These are phyloP conservation scores for Leishmania amazonensis DNA, from an alignment of 208 protist genomes.

Conservation along the genomic window DNA sequence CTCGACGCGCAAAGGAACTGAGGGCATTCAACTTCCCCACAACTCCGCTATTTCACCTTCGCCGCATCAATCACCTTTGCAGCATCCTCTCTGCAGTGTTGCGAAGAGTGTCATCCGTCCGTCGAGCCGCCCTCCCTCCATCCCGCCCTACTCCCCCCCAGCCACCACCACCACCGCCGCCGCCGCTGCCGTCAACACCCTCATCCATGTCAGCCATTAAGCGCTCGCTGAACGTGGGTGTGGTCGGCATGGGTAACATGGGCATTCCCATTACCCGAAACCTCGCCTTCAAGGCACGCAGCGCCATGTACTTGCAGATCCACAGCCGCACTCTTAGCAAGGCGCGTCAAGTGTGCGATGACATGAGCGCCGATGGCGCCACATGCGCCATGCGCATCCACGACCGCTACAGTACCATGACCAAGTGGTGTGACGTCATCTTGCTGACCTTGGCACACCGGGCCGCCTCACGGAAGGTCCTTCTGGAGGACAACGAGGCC, in stretches of 20 bases:
- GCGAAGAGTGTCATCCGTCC: background rate
- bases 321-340: slow-evolving; percentile 76
- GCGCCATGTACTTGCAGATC: slow-evolving; percentile 86
- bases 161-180: background rate
- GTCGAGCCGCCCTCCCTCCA: background rate
- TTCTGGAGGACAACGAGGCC: slow-evolving; percentile 69
- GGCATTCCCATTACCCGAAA: slow-evolving; percentile 84
- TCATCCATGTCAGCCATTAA: slow-evolving; percentile 51
- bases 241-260: slow-evolving; percentile 89
- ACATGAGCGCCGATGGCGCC: slow-evolving; percentile 80
- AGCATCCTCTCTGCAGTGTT: slow-evolving; percentile 4
- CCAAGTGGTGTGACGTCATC: slow-evolving; percentile 90
- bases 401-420: slow-evolving; percentile 77
- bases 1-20: background rate
- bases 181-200: background rate
- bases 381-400: slow-evolving; percentile 88
- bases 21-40: background rate
- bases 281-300: slow-evolving; percentile 87
- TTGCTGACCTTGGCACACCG: slow-evolving; percentile 61
- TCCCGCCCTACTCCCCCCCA: background rate
- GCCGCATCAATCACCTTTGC: background rate
- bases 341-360: slow-evolving; percentile 67
- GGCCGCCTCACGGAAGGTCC: slow-evolving; percentile 49
- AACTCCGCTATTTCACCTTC: background rate
- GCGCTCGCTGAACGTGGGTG: slow-evolving; percentile 87